phyloP scores from a whole-genome alignment of 2,329 filamentous ascomycete genomes.

The Leptographium wingfieldii region DNA sequence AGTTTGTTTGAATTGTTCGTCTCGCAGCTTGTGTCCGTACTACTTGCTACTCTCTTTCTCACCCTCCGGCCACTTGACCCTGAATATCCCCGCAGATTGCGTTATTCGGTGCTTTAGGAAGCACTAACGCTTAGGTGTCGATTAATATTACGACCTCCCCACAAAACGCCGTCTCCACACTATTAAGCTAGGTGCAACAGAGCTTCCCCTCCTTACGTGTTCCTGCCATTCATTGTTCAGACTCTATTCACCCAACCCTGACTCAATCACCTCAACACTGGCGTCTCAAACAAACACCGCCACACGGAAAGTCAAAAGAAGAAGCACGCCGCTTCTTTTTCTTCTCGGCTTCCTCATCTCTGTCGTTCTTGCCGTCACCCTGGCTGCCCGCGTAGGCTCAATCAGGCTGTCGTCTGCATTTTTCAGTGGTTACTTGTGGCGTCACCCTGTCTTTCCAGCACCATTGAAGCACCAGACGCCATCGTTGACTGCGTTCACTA shows the following conservation, averaged over 20 bases:
- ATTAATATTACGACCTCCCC: too few species aligned
- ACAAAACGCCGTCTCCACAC: too few species aligned
- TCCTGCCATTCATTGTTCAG: not conserved
- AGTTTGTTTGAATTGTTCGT: not conserved
- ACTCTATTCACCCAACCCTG: not conserved
- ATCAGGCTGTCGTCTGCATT: conserved; percentile 33
- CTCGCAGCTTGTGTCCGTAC: too few species aligned
- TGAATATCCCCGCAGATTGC: too few species aligned
- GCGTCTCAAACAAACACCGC: conserved; percentile 18
- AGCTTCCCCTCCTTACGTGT: too few species aligned
- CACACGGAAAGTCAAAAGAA: conserved; percentile 9
- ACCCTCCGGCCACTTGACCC: too few species aligned
- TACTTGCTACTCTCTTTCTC: too few species aligned
- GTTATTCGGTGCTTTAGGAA: too few species aligned
- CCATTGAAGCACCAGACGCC: conserved; percentile 1
- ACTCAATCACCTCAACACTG: conserved; percentile 19
- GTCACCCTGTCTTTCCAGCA: not conserved
- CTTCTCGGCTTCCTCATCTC: conserved; percentile 42
- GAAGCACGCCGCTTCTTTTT: conserved; percentile 19
- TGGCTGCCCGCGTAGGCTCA: conserved; percentile 50
- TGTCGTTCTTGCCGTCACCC: conserved; percentile 42
- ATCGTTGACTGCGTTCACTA: not conserved
- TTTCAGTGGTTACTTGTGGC: not conserved
- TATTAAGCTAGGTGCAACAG: too few species aligned
- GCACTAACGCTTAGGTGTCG: too few species aligned